phyloP scores from a whole-genome alignment of 257 asterid genomes.

The Nicotiana tomentosiformis region DNA sequence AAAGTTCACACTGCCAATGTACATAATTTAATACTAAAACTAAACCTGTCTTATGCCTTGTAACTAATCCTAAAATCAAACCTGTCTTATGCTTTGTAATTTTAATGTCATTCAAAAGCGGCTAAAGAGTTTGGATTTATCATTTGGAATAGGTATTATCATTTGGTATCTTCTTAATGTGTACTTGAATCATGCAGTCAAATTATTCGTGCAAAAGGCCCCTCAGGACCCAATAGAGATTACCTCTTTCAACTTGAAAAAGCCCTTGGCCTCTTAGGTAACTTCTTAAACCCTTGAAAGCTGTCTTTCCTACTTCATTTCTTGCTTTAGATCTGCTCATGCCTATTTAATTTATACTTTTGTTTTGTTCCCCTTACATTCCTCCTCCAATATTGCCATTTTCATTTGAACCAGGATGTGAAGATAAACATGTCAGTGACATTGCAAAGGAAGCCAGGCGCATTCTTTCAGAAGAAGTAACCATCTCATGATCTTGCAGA shows the following conservation, averaged over 20 bases:
- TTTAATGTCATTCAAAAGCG: neutral
- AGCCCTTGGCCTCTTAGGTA: constrained; percentile 68
- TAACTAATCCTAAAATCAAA: no score
- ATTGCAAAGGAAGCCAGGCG: constrained; percentile 76
- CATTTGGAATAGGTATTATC: neutral
- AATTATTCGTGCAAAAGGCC: constrained; percentile 82
- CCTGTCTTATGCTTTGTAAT: neutral
- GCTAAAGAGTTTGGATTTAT: neutral
- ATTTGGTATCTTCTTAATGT: neutral
- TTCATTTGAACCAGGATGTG: constrained; percentile 42
- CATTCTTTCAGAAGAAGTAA: constrained; percentile 29
- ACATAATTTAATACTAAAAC: neutral
- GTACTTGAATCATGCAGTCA: constrained; percentile 47
- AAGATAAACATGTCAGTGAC: constrained; percentile 70
- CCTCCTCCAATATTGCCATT: neutral
- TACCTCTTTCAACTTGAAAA: constrained; percentile 89
- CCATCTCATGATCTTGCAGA: neutral
- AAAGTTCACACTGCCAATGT: neutral
- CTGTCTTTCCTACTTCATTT: neutral
- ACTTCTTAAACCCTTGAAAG: neutral
- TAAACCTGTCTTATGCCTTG: neutral
- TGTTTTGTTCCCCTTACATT: neutral
- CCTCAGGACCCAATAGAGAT: constrained; percentile 94
- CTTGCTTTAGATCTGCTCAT: neutral
- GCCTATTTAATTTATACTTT: neutral